Evolutionary conservation across 2,329 filamentous ascomycete species (phyloP).

Genomic region (Nectriaceae sp.): DNA sequence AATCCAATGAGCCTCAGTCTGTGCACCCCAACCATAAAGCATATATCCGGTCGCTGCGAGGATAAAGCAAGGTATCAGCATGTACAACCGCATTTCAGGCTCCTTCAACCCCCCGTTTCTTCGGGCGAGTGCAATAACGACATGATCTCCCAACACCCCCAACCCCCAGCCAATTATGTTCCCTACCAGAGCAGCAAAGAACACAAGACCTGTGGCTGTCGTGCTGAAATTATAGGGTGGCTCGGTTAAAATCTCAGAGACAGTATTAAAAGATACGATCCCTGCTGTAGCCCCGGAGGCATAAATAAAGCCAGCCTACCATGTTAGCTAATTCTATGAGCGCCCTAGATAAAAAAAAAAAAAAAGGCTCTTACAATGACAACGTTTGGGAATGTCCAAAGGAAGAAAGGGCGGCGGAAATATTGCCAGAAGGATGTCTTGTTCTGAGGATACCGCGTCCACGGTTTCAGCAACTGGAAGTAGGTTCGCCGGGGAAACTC

Average conservation of each 20-base stretch:
- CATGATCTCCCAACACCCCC: conserved; percentile 1
- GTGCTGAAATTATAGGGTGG: conserved; percentile 6
- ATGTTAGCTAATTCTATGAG: neutral
- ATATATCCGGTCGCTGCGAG: conserved; percentile 3
- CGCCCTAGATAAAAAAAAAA: neutral
- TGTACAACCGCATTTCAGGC: conserved; percentile 6
- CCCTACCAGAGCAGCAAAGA: conserved; percentile 5
- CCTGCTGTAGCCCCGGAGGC: conserved; percentile 5
- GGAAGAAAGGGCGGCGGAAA: conserved; percentile 5
- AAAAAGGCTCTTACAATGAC: conserved; percentile 1
- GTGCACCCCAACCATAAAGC: conserved; percentile 8
- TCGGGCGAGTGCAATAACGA: conserved; percentile 3
- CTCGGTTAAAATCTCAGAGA: conserved; percentile 2
- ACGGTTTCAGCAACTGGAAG: conserved; percentile 3
- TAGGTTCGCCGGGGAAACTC: conserved; percentile 6
- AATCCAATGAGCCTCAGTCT: conserved; percentile 4
- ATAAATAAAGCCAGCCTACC: conserved; percentile 5
- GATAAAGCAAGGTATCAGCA: conserved; percentile 4
- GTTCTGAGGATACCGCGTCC: conserved; percentile 6
- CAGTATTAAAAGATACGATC: conserved; percentile 7
- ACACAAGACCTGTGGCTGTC: conserved; percentile 3
- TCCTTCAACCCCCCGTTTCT: conserved; percentile 3
- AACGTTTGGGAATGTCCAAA: conserved; percentile 4
- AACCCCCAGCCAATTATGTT: conserved; percentile 6
- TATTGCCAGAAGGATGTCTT: conserved; percentile 7